Conservation (phyloP, 2,329 filamentous ascomycete genomes). For the Zymoseptoria tritici region DNA sequence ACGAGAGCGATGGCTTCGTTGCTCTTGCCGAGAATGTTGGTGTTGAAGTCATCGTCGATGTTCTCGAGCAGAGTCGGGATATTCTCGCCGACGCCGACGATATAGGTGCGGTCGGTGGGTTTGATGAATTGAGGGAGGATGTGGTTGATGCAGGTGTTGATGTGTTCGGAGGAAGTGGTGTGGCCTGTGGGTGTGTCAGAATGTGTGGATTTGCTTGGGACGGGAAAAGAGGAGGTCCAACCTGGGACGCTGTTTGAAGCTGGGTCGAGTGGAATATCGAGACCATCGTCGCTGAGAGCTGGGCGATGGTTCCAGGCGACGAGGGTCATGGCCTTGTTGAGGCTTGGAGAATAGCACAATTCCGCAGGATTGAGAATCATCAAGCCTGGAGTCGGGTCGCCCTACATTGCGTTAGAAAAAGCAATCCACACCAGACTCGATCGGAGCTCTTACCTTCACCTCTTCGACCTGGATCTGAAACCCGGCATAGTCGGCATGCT, state of each 20-base stretch:
- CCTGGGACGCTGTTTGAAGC: slow-evolving; percentile 51
- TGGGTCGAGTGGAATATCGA: slow-evolving; percentile 41
- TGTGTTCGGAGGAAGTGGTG: slow-evolving; percentile 50
- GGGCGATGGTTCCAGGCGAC: slow-evolving; percentile 47
- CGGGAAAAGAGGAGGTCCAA: neutral
- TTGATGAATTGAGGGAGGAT: slow-evolving; percentile 47
- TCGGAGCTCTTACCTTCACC: neutral
- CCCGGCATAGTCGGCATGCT: neutral
- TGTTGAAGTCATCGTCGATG: neutral
- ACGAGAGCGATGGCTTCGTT: neutral
- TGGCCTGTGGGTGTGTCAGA: slow-evolving; percentile 39
- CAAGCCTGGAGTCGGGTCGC: slow-evolving; percentile 47
- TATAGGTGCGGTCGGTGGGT: slow-evolving; percentile 49
- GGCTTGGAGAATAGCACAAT: slow-evolving; percentile 65
- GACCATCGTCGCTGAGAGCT: slow-evolving; percentile 53
- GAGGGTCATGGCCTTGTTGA: slow-evolving; percentile 52
- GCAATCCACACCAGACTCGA: neutral
- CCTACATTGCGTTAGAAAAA: slow-evolving; percentile 3
- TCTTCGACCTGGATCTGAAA: slow-evolving; percentile 1
- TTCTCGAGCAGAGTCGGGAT: neutral
- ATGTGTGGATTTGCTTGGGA: neutral
- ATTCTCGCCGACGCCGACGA: slow-evolving; percentile 58
- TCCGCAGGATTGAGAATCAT: slow-evolving; percentile 74
- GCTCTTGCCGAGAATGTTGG: neutral
- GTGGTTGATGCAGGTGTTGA: slow-evolving; percentile 58